A percentile compares a stretch with the other conserved stretches of the same genome.
These are phyloP conservation scores for Selaginella moellendorffii DNA, from an alignment of 75 land plant species.

Conservation along the genomic window DNA sequence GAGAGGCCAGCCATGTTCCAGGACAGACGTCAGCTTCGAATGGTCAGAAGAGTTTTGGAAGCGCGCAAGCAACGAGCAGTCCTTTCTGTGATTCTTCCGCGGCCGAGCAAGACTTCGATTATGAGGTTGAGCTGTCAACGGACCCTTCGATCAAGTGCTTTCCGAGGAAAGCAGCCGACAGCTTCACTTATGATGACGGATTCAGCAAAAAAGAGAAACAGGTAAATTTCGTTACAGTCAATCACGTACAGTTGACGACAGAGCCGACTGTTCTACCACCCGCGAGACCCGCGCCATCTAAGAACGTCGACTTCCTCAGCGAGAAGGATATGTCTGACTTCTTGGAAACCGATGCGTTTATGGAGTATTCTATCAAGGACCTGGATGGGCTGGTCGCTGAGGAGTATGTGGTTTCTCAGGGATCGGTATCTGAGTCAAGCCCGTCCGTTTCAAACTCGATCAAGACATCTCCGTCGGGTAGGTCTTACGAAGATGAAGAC, in stretches of 20 bases:
- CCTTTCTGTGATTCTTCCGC: too few species aligned
- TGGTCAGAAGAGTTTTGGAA: too few species aligned
- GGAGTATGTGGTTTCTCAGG: not conserved
- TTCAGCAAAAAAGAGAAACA: too few species aligned
- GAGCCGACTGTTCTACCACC: not conserved
- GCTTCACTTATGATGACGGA: too few species aligned
- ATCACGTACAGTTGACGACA: not conserved
- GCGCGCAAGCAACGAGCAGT: too few species aligned
- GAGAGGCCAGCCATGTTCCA: too few species aligned
- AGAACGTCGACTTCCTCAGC: not conserved
- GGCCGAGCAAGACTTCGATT: too few species aligned
- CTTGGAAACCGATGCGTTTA: not conserved
- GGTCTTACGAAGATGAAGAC: not conserved
- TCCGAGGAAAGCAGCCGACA: too few species aligned
- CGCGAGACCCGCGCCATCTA: not conserved
- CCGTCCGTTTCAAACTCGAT: not conserved
- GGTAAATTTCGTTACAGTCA: not conserved
- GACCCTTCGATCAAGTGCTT: too few species aligned
- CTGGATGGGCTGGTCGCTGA: not conserved
- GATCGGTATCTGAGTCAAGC: not conserved
- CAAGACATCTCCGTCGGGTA: not conserved
- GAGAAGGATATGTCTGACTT: not conserved
- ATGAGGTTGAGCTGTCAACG: too few species aligned
- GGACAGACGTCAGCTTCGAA: too few species aligned
- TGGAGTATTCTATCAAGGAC: not conserved